Base-by-base conservation (phyloP, 148 eudicot genomes). In the Pharnaceum exiguum region DNA sequence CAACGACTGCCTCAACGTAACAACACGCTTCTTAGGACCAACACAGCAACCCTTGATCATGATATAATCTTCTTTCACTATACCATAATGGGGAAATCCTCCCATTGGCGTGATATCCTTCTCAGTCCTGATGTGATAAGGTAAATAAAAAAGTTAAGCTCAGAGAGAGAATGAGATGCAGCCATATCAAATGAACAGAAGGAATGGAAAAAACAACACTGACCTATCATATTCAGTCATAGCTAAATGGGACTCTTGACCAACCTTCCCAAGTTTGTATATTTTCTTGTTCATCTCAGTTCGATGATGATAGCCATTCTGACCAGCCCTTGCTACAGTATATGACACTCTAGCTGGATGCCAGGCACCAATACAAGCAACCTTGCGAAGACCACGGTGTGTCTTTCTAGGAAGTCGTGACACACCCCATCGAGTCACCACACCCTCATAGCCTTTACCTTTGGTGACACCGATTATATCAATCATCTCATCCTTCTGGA, bases 381-480 rank as follows among this genome's bases (percentile, higher is more conserved):
- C 95, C 74, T 87, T 87, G 2, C 95, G 73, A n/a, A 87, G 82
- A 59, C 90, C 95, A 65, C 95, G 78, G 67, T 87, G 95, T 57
- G 95, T 87, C 75, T 84, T 87, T 13, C 95, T 85, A 6, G 95
- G 95, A 56, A 87, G 90, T 56, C 90, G 84, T 9, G 90, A 83
- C 5, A 87, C 90, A 51, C 95, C 95, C 95, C 90, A 87, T 44
- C 95, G 83, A 15, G 90, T 84, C 4, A 87, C 95, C 29, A 87
- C 95, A 66, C 95, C 95, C 60, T 87, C 95, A 19, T 84, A 87
- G 62, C 95, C 90, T 55, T 87, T 87, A 62, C 95, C 95, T 65
- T 87, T 87, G 15, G 95, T 84, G 16, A 87, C 95, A 42, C 95
- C 95, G 46, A 84, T 84, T 28, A 87, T 79, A 67, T 87, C 95